These are phyloP conservation scores for Adansonia gregorii DNA, from an alignment of 441 rosid genomes.

Conservation along the genomic window DNA sequence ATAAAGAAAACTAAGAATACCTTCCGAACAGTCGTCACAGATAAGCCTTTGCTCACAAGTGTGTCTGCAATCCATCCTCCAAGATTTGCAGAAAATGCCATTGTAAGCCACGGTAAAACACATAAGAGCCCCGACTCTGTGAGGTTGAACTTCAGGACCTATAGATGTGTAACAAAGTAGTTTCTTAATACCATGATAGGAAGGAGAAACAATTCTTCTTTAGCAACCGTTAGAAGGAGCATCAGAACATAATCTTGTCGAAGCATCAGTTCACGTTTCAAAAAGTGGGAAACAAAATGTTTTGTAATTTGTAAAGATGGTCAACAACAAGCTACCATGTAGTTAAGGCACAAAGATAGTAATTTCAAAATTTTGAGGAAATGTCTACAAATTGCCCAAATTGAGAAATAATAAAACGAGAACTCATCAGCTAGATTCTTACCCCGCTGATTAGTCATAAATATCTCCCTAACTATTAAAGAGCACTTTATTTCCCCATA, in stretches of 20 bases:
- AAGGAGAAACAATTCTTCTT: conserved; percentile 5
- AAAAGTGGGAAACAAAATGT: neutral
- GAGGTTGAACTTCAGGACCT: conserved; percentile 89
- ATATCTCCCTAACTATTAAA: neutral
- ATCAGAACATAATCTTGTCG: neutral
- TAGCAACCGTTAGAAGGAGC: conserved; percentile 14
- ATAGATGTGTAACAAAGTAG: conserved; percentile 8
- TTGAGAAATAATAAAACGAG: neutral
- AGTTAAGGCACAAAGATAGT: neutral
- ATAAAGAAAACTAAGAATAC: conserved; percentile 37
- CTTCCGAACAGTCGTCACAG: conserved; percentile 90
- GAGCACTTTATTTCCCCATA: neutral
- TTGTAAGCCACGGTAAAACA: conserved; percentile 90
- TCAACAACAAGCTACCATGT: neutral
- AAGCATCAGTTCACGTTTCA: neutral
- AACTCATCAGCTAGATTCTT: conserved; percentile 5
- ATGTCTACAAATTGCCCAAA: neutral
- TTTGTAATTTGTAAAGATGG: neutral
- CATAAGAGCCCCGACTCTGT: conserved; percentile 84
- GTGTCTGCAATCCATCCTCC: conserved; percentile 98
- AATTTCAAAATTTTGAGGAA: neutral
- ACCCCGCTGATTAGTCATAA: neutral
- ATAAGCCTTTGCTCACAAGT: conserved; percentile 75
- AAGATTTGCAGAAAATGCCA: conserved; percentile 89
- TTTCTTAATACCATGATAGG: neutral